Evolutionary conservation across 2,329 filamentous ascomycete species (phyloP).

Genomic region (Fusarium protoensiforme): DNA sequence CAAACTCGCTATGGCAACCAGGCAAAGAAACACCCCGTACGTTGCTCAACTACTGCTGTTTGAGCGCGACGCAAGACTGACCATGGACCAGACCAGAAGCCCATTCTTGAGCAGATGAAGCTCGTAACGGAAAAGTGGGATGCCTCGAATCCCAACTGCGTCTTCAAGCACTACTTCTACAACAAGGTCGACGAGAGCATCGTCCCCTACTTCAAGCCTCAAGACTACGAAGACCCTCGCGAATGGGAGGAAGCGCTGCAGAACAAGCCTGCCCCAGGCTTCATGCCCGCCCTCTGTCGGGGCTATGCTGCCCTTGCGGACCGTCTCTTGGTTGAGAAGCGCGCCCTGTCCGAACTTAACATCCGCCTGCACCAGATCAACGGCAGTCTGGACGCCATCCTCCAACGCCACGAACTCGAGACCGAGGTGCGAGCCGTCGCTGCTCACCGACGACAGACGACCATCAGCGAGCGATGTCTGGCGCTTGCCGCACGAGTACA

Average conservation of each 20-base stretch:
- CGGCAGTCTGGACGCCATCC: conserved; percentile 75
- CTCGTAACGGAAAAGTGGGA: conserved; percentile 80
- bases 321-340: conserved; percentile 77
- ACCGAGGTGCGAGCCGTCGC: conserved; percentile 80
- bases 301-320: conserved; percentile 79
- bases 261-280: conserved; percentile 80
- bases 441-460: conserved; percentile 77
- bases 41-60: conserved; percentile 23
- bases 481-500: conserved; percentile 83
- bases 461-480: conserved; percentile 78
- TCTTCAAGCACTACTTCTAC: conserved; percentile 88
- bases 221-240: conserved; percentile 75
- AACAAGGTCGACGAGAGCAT: conserved; percentile 81
- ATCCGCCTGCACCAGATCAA: conserved; percentile 83
- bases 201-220: conserved; percentile 81
- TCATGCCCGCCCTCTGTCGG: conserved; percentile 79
- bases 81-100: conserved; percentile 67
- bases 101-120: conserved; percentile 78
- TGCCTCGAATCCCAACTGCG: conserved; percentile 73
- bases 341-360: conserved; percentile 76
- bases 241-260: conserved; percentile 88
- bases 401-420: conserved; percentile 80
- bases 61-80: conserved; percentile 10
- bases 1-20: conserved; percentile 64
- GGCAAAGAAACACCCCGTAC: conserved; percentile 62